Evolutionary conservation across 345 rosid species (phyloP).

Genomic region (Linum lewisii): DNA sequence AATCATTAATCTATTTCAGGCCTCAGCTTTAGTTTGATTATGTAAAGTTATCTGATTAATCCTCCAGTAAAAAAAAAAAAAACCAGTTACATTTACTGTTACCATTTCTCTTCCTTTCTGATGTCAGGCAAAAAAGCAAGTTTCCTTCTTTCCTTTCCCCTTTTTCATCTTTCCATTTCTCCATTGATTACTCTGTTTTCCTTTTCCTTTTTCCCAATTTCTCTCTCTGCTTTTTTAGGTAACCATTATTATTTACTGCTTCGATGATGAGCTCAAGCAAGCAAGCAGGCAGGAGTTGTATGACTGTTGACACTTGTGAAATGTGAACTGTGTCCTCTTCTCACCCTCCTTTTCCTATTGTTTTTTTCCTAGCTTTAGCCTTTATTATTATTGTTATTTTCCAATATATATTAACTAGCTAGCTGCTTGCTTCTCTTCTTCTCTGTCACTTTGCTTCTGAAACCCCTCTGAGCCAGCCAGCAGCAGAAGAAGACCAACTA

Average conservation of each 20-base stretch:
- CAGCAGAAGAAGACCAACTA: too few relatives aligned
- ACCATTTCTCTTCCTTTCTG: not conserved
- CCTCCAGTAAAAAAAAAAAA: not conserved
- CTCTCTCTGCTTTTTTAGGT: not conserved
- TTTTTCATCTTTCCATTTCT: not conserved
- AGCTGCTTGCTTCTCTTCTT: not conserved
- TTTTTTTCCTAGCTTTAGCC: not conserved
- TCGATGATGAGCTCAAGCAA: not conserved
- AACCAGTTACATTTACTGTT: constrained; percentile 1
- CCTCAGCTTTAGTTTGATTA: not conserved
- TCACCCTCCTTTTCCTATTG: too few relatives aligned
- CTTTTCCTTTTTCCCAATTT: not conserved
- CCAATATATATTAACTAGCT: not conserved
- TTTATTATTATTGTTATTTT: too few relatives aligned
- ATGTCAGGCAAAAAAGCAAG: not conserved
- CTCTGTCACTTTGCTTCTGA: too few relatives aligned
- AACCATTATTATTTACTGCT: not conserved
- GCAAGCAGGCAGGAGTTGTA: not conserved
- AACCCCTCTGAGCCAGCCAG: too few relatives aligned
- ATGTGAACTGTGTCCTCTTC: not conserved
- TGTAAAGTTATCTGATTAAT: not conserved
- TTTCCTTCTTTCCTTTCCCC: not conserved
- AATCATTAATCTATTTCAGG: not conserved
- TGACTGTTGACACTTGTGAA: constrained; percentile 8
- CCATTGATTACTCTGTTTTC: not conserved